A percentile compares a stretch with the other conserved stretches of the same genome.
These are phyloP conservation scores for Laguncularia racemosa DNA, from an alignment of 345 rosid genomes.

Conservation along the genomic window DNA sequence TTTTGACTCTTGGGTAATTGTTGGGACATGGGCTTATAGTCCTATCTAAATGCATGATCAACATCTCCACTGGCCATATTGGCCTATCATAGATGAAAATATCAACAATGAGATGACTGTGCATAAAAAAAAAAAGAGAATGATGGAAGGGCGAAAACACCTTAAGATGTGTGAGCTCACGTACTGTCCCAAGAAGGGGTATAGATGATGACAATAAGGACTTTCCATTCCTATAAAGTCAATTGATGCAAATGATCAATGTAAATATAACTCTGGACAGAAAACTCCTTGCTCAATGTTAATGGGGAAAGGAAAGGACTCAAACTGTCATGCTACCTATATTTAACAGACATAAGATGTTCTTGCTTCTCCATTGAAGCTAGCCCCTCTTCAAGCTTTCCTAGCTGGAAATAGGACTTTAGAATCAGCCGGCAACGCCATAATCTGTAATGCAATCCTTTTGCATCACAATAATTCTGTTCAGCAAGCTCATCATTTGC, in stretches of 20 bases:
- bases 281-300: constrained; percentile 3
- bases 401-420: constrained; percentile 72
- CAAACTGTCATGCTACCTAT: constrained; percentile 32
- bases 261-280: not conserved
- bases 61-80: too few species aligned
- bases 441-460: constrained; percentile 36
- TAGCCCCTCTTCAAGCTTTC: constrained; percentile 87
- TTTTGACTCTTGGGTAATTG: too few species aligned
- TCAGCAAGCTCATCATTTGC: constrained; percentile 18
- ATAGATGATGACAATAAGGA: constrained; percentile 43
- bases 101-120: not conserved
- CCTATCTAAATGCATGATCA: too few species aligned
- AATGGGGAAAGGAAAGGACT: not conserved
- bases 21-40: too few species aligned
- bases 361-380: constrained; percentile 61
- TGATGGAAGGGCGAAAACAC: constrained; percentile 23
- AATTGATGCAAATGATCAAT: constrained; percentile 4
- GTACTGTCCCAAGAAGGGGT: constrained; percentile 55
- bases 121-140: not conserved
- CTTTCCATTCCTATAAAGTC: constrained; percentile 30
- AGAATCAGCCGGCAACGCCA: constrained; percentile 65
- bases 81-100: too few species aligned
- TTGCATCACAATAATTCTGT: constrained; percentile 31
- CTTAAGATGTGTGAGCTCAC: constrained; percentile 70
- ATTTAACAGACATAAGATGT: constrained; percentile 26